Evolutionary conservation across 2,329 filamentous ascomycete species (phyloP).

Genomic region (Ophiostoma sp.): DNA sequence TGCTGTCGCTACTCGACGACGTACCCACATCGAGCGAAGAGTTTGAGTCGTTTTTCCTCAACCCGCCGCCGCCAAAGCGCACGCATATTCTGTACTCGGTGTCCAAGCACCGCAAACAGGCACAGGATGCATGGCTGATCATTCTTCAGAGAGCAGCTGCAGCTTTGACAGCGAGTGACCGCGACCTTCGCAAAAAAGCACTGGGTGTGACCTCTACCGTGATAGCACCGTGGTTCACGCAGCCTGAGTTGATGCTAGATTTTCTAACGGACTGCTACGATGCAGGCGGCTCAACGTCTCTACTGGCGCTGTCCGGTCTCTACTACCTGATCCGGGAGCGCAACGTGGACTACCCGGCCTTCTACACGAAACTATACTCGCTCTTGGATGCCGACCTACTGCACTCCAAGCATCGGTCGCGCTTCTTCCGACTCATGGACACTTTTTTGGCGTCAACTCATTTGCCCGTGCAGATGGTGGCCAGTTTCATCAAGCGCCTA

Average conservation of each 20-base stretch:
- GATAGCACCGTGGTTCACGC: conserved; percentile 83
- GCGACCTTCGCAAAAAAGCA: conserved; percentile 72
- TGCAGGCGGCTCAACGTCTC: conserved; percentile 74
- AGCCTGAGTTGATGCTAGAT: conserved; percentile 86
- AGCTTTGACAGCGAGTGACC: conserved; percentile 38
- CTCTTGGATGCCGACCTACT: conserved; percentile 79
- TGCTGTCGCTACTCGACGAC: conserved; percentile 63
- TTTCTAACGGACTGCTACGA: conserved; percentile 95
- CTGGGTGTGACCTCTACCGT: conserved; percentile 68
- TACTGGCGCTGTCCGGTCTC: conserved; percentile 84
- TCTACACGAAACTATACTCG: conserved; percentile 91
- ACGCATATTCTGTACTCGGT: conserved; percentile 61
- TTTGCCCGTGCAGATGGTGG: conserved; percentile 82
- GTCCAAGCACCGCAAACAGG: conserved; percentile 68
- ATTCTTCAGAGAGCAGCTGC: conserved; percentile 61
- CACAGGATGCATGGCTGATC: conserved; percentile 81
- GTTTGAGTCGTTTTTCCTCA: conserved; percentile 62
- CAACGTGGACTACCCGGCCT: conserved; percentile 92
- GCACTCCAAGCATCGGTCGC: conserved; percentile 89
- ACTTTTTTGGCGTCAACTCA: conserved; percentile 88
- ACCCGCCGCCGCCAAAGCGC: conserved; percentile 57
- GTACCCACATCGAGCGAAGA: conserved; percentile 63
- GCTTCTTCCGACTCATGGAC: conserved; percentile 87
- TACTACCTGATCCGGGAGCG: conserved; percentile 91
- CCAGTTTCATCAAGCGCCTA: conserved; percentile 94